phyloP scores from a whole-genome alignment of 768 basidiomycete species.

The Rhodotorula paludigena region DNA sequence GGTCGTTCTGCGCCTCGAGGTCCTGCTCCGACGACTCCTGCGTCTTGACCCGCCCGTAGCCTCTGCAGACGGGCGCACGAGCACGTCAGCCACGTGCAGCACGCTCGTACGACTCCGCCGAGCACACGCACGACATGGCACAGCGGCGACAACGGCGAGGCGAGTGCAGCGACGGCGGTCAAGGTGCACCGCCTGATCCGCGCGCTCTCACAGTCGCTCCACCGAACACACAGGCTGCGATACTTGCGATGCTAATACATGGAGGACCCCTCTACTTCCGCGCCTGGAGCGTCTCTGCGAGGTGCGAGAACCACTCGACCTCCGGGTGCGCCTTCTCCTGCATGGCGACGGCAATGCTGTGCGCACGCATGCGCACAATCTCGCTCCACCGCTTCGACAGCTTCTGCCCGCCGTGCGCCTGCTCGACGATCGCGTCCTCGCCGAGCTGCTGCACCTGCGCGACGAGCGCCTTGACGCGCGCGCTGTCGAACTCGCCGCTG shows the following conservation, averaged over 20 bases:
- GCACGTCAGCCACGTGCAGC: not conserved
- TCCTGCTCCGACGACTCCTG: constrained; percentile 22
- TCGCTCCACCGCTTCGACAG: not conserved
- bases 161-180: not conserved
- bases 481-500: not conserved
- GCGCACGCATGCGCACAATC: constrained; percentile 5
- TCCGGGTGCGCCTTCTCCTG: not conserved
- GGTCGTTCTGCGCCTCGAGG: constrained; percentile 44
- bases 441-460: not conserved
- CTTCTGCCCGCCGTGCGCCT: not conserved
- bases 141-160: not conserved
- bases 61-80: not conserved
- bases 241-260: not conserved
- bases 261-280: not conserved
- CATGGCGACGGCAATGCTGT: constrained; percentile 3
- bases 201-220: not conserved
- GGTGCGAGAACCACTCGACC: constrained; percentile 26
- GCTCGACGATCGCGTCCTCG: constrained; percentile 13
- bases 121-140: not conserved
- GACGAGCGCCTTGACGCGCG: constrained; percentile 1
- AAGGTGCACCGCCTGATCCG: not conserved
- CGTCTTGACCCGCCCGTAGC: constrained; percentile 10
- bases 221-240: not conserved
- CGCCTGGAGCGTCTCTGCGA: constrained; percentile 12
- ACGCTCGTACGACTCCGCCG: not conserved